Evolutionary conservation across 306 rosid genomes (phyloP).

Genomic region (Rubus idaeus): DNA sequence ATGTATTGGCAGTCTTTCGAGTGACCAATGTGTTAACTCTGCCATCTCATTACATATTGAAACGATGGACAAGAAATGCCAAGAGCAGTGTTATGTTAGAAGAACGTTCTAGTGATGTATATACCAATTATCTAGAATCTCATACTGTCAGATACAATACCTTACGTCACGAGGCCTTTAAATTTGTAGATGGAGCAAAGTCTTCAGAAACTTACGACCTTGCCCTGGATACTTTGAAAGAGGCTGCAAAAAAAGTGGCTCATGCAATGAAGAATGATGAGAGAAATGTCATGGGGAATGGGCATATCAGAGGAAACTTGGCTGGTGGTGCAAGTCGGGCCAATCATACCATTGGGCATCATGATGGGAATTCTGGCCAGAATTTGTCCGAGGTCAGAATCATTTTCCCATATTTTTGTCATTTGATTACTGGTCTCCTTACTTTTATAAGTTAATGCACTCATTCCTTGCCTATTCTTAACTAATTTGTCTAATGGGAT

Average conservation of each 20-base stretch:
- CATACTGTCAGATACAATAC: constrained; percentile 92
- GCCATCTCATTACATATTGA: constrained; percentile 87
- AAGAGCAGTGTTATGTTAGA: constrained; percentile 86
- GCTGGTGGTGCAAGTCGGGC: constrained; percentile 42
- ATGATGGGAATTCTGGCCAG: constrained; percentile 54
- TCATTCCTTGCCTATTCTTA: neutral
- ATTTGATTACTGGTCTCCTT: constrained; percentile 3
- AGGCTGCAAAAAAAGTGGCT: constrained; percentile 70
- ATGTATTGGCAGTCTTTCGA: constrained; percentile 91
- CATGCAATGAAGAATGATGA: constrained; percentile 52
- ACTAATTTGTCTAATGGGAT: neutral
- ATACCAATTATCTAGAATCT: constrained; percentile 88
- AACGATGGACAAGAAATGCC: constrained; percentile 98
- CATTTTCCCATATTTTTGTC: constrained; percentile 19
- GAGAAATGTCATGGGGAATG: constrained; percentile 52
- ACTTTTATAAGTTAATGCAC: neutral
- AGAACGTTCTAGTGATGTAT: constrained; percentile 71
- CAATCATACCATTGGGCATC: constrained; percentile 40
- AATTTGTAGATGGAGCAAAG: constrained; percentile 82
- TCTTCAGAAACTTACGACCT: constrained; percentile 62
- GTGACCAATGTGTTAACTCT: constrained; percentile 98
- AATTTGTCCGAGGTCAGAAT: constrained; percentile 73
- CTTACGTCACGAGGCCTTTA: constrained; percentile 81
- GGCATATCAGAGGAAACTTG: constrained; percentile 52
- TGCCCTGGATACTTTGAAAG: constrained; percentile 69